These are phyloP conservation scores for Thoreauomyces humboldtii DNA, from an alignment of 192 early-diverging fungal species.

Conservation along the genomic window DNA sequence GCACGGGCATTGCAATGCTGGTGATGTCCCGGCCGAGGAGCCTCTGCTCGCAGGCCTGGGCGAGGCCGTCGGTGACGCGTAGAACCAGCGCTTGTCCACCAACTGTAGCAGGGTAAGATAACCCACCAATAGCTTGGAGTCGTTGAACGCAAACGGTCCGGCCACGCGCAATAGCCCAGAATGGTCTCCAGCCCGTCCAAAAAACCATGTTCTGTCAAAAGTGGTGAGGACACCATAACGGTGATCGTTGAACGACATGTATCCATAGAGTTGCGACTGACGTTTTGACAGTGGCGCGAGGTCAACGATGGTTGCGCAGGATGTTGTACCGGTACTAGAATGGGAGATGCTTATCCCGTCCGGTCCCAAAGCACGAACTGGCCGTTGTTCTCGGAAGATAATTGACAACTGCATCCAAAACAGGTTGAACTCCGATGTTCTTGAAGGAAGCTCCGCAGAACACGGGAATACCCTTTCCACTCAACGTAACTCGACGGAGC, in stretches of 20 bases:
- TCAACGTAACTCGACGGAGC: slow-evolving; percentile 69
- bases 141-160: neutral
- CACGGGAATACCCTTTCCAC: slow-evolving; percentile 73
- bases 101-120: slow-evolving; percentile 3
- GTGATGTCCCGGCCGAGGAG: too few species aligned
- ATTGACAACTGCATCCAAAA: slow-evolving; percentile 83
- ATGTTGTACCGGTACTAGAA: too few species aligned
- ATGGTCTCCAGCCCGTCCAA: neutral
- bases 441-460: slow-evolving; percentile 83
- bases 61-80: slow-evolving; percentile 9
- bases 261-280: slow-evolving; percentile 21
- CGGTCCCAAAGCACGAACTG: too few species aligned
- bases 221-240: slow-evolving; percentile 19
- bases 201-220: slow-evolving; percentile 4
- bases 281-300: too few species aligned
- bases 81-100: slow-evolving; percentile 1
- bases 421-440: slow-evolving; percentile 92
- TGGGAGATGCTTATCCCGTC: too few species aligned
- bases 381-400: too few species aligned
- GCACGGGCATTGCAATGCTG: too few species aligned
- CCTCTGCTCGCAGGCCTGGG: neutral
- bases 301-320: too few species aligned
- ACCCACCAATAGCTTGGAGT: neutral
- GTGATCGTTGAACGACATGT: slow-evolving; percentile 18
- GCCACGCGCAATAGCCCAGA: slow-evolving; percentile 4